Evolutionary conservation across 768 basidiomycete species (phyloP), one percentile per base, ranked within the genome.

Genomic region (Clavaria fumosa): DNA sequence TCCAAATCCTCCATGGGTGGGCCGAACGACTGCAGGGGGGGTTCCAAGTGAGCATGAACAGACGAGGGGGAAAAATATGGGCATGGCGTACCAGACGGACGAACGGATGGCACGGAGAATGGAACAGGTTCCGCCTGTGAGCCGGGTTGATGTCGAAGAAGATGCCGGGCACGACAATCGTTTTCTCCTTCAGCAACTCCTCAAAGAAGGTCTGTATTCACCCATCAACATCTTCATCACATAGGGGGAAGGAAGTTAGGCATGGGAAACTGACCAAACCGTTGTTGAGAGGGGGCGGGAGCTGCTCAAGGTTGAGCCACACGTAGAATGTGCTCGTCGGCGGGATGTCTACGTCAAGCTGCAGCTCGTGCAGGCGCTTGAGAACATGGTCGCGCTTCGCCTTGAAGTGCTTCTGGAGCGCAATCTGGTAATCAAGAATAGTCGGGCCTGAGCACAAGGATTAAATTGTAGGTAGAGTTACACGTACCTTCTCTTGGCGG

Each of bases 301-400:
- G 67, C 39, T 64, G 66, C 53, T 78, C 78, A 15, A 93, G 65
- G 59, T 84, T 83, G 42, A 91, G 70, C 89, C 91, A 95, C 53
- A 95, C 75, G 58, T 96, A 95, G 60, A 95, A 96, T 2, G 91
- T 95, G 39, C 77, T 75, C 14, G 62, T 62, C 4, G 85, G 88
- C 28, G 80, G 78, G 38, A 83, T 58, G 32, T 70, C 63, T 31
- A 95, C 83, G 35, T 80, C 74, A 17, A 95, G 66, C 31, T 75
- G 78, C 39, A 96, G 69, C 26, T 70, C 65, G 41, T 75, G 70
- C 43, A 96, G 70, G n/a, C 91, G 72, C 36, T 66, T 58, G 15
- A 96, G 72, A 26, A 93, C 79, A 43, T 91, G 79, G 55, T 96
- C 88, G 20, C 91, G 75, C 62, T 96, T 96, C 42, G 58, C 60